Evolutionary conservation across 345 rosid species (phyloP), one percentile per base, ranked within the genome.

Genomic region (Viola odorata): DNA sequence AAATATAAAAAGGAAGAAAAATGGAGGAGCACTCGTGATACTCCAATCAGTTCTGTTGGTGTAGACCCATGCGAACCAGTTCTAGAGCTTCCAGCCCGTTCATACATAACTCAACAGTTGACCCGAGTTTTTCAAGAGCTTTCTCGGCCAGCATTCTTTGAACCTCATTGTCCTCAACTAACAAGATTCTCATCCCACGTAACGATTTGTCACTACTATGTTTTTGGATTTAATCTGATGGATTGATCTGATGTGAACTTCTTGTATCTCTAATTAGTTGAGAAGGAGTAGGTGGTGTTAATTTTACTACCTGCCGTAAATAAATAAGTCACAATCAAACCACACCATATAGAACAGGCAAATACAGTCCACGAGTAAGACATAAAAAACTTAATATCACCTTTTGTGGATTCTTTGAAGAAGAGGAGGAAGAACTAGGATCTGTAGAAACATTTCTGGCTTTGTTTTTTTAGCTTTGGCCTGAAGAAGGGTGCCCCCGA

Each of bases 401-500:
- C 32, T 23, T 23, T 23, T 23, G 32, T 23, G 32, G 32, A 23
- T 23, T 23, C 32, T 23, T 23, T 23, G 63, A 48, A 4, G 53
- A 41, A 41, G 32, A 32, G 16, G 17, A 49, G 12, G 82, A 53
- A 4, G 66, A 44, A 17, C 65, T 15, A n/a, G 41, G 45, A 52
- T 50, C 57, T 50, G 53, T 16, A 8, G 60, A 6, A 51, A 8
- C 55, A 23, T 58, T 16, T 12, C 50, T 53, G 36, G 12, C 10
- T 55, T 37, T 15, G 59, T 44, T 5, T 45, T 61, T 62, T 73
- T 14, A 57, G 72, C 55, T 69, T 64, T 17, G 56, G 32, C 50
- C 50, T 47, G 62, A 45, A 10, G 50, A 5, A 47, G 13, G 50
- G 13, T 47, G 50, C 76, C 85, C 37, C 83, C 78, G 14, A 81